A percentile compares a stretch with the other conserved stretches of the same genome.
These are phyloP conservation scores for Nakazawaea anatomiae DNA, from an alignment of 805 yeast species.

Conservation along the genomic window DNA sequence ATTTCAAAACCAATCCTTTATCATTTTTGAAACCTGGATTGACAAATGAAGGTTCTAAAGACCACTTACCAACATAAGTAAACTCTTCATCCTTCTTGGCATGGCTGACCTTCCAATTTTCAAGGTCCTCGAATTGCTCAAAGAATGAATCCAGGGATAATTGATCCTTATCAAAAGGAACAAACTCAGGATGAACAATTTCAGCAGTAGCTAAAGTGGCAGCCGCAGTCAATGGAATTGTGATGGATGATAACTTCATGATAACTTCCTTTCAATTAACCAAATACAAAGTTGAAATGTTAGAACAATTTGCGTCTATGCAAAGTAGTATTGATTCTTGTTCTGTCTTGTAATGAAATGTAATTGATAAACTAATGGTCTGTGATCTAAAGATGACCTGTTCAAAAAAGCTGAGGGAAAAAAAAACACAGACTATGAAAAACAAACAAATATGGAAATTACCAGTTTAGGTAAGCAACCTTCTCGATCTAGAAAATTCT, in stretches of 20 bases:
- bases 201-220: conserved; percentile 9
- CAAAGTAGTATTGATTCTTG: too few relatives aligned
- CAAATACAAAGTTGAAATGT: neutral
- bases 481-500: too few relatives aligned
- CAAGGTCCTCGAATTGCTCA: conserved; percentile 52
- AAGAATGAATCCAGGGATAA: conserved; percentile 44
- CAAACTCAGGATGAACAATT: conserved; percentile 27
- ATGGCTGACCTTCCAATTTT: conserved; percentile 57
- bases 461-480: too few relatives aligned
- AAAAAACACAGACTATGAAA: too few relatives aligned
- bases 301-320: too few relatives aligned
- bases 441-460: too few relatives aligned
- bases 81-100: conserved; percentile 47
- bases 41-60: conserved; percentile 53
- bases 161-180: conserved; percentile 28
- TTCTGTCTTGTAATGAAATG: too few relatives aligned
- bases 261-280: neutral
- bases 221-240: conserved; percentile 4
- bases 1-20: conserved; percentile 68
- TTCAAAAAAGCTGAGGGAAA: too few relatives aligned
- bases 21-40: conserved; percentile 61
- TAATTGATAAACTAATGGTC: too few relatives aligned
- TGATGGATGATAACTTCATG: conserved; percentile 6
- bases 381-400: too few relatives aligned
- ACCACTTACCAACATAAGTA: conserved; percentile 72